These are phyloP conservation scores for Lecanosticta acicola DNA, from an alignment of 2,329 filamentous ascomycete genomes.

Conservation along the genomic window DNA sequence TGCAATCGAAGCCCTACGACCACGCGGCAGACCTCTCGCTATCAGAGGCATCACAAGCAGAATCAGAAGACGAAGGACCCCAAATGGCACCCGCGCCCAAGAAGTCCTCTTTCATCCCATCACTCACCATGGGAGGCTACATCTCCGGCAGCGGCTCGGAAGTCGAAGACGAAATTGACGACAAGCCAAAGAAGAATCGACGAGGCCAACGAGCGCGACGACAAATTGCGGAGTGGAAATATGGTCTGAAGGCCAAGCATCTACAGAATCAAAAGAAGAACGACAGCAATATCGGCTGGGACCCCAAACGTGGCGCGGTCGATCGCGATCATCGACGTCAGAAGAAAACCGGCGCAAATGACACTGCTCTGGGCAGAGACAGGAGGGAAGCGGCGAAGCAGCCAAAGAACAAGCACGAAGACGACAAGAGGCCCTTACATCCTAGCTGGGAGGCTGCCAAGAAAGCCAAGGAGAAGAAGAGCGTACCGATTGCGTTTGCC, in stretches of 20 bases:
- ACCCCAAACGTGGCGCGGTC: constrained; percentile 52
- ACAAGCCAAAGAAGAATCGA: constrained; percentile 61
- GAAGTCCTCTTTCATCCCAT: constrained; percentile 63
- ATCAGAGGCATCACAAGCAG: constrained; percentile 19
- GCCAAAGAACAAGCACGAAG: constrained; percentile 31
- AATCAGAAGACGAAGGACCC: constrained; percentile 22
- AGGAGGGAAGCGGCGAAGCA: constrained; percentile 4
- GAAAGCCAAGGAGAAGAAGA: constrained; percentile 51
- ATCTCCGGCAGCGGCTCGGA: constrained; percentile 71
- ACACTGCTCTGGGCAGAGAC: constrained; percentile 12
- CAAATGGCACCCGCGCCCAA: constrained; percentile 14
- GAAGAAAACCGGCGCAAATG: constrained; percentile 16
- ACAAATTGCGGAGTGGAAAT: constrained; percentile 76
- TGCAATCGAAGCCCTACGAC: constrained; percentile 7
- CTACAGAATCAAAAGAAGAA: constrained; percentile 42
- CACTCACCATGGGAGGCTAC: constrained; percentile 71
- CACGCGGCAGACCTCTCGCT: constrained; percentile 17
- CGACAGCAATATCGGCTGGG: constrained; percentile 52
- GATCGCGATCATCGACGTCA: constrained; percentile 18
- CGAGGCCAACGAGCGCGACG: constrained; percentile 72
- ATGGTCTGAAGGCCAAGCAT: constrained; percentile 64
- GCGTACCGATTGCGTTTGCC: constrained; percentile 42
- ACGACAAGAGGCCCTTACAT: constrained; percentile 53
- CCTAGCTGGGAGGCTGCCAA: constrained; percentile 61
- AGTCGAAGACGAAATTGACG: constrained; percentile 53